phyloP scores from a whole-genome alignment of 2,329 filamentous ascomycete genomes.

The Falciphora oryzae region DNA sequence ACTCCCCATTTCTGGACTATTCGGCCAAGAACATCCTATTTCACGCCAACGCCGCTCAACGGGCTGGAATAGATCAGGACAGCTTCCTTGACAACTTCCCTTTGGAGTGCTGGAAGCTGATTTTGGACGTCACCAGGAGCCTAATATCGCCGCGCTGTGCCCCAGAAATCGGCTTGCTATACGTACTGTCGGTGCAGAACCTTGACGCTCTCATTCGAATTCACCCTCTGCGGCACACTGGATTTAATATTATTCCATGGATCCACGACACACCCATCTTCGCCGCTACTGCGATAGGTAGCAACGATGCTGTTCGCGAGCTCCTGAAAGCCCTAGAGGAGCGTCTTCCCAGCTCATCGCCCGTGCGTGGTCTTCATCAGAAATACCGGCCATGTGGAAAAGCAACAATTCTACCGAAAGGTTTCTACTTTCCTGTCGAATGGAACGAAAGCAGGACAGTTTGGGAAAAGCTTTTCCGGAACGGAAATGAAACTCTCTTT shows the following conservation, averaged over 20 bases:
- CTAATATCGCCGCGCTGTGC: too few relatives aligned
- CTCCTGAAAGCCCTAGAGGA: conserved; percentile 3
- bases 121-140: too few relatives aligned
- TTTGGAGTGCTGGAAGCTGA: too few relatives aligned
- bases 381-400: too few relatives aligned
- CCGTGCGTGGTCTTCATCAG: background rate
- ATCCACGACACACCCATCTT: conserved; percentile 13
- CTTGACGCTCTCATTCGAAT: conserved; percentile 9
- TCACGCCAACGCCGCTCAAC: conserved; percentile 33
- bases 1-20: conserved; percentile 43
- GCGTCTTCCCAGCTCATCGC: background rate
- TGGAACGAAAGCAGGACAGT: too few relatives aligned
- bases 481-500: too few relatives aligned
- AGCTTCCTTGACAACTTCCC: conserved; percentile 26
- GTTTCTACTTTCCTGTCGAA: too few relatives aligned
- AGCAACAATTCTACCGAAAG: too few relatives aligned
- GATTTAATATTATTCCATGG: conserved; percentile 2
- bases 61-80: conserved; percentile 20
- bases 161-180: conserved; percentile 7
- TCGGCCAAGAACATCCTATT: conserved; percentile 32
- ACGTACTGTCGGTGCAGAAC: conserved; percentile 10
- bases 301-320: conserved; percentile 10
- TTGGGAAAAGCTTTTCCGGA: too few relatives aligned
- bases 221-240: background rate
- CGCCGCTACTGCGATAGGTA: conserved; percentile 11